These are phyloP conservation scores for Ajuga reptans DNA, from an alignment of 305 asterid species.

Conservation along the genomic window DNA sequence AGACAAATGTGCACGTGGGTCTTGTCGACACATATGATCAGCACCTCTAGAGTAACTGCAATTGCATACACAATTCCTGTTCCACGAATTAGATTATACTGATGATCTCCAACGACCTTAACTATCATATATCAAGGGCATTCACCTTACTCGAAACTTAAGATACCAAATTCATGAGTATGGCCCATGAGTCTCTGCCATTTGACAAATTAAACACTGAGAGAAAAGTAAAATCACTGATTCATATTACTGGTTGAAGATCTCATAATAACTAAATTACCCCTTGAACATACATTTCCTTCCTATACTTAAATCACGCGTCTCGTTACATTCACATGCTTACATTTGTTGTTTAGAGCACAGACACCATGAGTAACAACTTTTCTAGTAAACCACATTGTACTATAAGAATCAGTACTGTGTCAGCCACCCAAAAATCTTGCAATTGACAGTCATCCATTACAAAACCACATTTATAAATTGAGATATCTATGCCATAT, in stretches of 20 bases:
- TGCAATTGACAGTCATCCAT: background rate
- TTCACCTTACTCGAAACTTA: conserved; percentile 15
- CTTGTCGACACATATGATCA: conserved; percentile 88
- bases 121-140: conserved; percentile 23
- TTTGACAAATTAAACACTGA: conserved; percentile 14
- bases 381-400: background rate
- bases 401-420: background rate
- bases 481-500: background rate
- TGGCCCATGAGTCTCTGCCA: conserved; percentile 17
- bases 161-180: conserved; percentile 21
- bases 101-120: conserved; percentile 25
- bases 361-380: conserved; percentile 3
- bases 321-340: background rate
- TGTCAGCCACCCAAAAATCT: background rate
- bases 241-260: background rate
- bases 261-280: conserved; percentile 8
- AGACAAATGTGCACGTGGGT: conserved; percentile 68
- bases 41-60: conserved; percentile 73
- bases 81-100: conserved; percentile 35
- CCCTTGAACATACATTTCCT: background rate
- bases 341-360: background rate
- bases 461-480: background rate
- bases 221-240: background rate
- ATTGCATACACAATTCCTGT: conserved; percentile 70
- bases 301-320: background rate